Percentiles rank a stretch among this genome's conserved stretches.
These are phyloP conservation scores for Pseudogymnoascus sp. DNA, from an alignment of 2,329 filamentous ascomycete genomes.

Conservation along the genomic window DNA sequence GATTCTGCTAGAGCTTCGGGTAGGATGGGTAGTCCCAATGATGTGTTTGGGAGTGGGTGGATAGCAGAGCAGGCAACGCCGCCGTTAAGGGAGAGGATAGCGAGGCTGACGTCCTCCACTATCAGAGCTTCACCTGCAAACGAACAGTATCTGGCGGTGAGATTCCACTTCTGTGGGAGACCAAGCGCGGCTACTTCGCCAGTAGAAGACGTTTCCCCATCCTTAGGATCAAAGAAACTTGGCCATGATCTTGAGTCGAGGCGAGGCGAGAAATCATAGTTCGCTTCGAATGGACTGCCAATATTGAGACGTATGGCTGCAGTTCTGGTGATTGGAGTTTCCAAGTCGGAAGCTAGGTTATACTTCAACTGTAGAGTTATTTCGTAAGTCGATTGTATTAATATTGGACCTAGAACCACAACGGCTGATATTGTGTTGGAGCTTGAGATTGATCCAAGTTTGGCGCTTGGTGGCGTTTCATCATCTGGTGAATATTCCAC, in stretches of 20 bases:
- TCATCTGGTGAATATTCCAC: not conserved
- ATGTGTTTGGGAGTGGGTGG: constrained; percentile 31
- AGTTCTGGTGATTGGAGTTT: constrained; percentile 73
- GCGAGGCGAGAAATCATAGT: constrained; percentile 77
- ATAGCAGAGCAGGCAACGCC: constrained; percentile 52
- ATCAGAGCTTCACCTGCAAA: constrained; percentile 61
- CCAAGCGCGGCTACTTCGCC: constrained; percentile 43
- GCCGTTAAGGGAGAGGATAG: constrained; percentile 53
- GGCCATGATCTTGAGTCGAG: constrained; percentile 79
- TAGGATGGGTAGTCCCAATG: constrained; percentile 37
- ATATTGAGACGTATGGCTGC: constrained; percentile 64
- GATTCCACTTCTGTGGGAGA: constrained; percentile 72
- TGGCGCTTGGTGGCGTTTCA: constrained; percentile 14
- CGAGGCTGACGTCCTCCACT: constrained; percentile 59
- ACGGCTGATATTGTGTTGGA: constrained; percentile 38
- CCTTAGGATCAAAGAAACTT: constrained; percentile 66
- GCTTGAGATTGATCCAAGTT: constrained; percentile 36
- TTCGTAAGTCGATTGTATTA: constrained; percentile 52
- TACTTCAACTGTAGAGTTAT: constrained; percentile 71
- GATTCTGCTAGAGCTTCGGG: constrained; percentile 66
- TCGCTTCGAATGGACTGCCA: constrained; percentile 81
- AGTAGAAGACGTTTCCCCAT: constrained; percentile 5
- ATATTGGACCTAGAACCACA: constrained; percentile 45
- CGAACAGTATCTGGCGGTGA: constrained; percentile 67
- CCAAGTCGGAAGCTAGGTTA: constrained; percentile 68